A percentile compares a stretch with the other conserved stretches of the same genome.
Evolutionary conservation across 1,139 yeast genomes (phyloP).

Genomic region (Ogataea hybrid): DNA sequence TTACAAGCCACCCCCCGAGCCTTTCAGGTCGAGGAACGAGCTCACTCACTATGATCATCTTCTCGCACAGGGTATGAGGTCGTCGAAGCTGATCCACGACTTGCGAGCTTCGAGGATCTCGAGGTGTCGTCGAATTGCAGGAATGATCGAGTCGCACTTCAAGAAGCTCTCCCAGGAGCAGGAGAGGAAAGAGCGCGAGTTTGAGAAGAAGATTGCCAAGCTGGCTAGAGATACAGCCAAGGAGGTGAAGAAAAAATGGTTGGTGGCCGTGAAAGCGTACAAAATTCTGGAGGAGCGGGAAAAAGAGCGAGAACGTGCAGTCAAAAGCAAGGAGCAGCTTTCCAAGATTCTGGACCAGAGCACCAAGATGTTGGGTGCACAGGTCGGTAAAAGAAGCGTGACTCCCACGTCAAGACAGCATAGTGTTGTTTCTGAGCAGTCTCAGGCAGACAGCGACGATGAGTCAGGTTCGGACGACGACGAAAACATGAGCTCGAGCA

Average conservation of each 20-base stretch:
- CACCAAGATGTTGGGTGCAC: constrained; percentile 85
- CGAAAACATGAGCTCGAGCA: constrained; percentile 26
- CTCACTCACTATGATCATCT: constrained; percentile 71
- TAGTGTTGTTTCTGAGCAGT: constrained; percentile 16
- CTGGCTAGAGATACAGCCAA: constrained; percentile 78
- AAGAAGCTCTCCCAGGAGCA: constrained; percentile 85
- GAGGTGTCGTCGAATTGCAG: constrained; percentile 71
- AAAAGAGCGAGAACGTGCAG: constrained; percentile 66
- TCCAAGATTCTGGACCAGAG: constrained; percentile 90
- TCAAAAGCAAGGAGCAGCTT: constrained; percentile 83
- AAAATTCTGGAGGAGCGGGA: constrained; percentile 49
- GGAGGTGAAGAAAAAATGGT: constrained; percentile 90
- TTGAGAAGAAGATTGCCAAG: constrained; percentile 62
- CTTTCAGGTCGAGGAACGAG: constrained; percentile 40
- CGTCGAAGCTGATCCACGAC: constrained; percentile 71
- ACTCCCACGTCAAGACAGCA: constrained; percentile 21
- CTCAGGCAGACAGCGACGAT: background rate
- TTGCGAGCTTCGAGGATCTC: constrained; percentile 63
- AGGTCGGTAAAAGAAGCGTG: constrained; percentile 43
- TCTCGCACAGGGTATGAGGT: constrained; percentile 69
- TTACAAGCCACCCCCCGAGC: constrained; percentile 41
- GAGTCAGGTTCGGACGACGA: constrained; percentile 19
- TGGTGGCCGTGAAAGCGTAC: constrained; percentile 82
- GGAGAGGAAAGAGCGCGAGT: constrained; percentile 71
- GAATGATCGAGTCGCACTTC: constrained; percentile 84